Base-by-base conservation (phyloP, 208 protist species). In the Giardia muris region DNA sequence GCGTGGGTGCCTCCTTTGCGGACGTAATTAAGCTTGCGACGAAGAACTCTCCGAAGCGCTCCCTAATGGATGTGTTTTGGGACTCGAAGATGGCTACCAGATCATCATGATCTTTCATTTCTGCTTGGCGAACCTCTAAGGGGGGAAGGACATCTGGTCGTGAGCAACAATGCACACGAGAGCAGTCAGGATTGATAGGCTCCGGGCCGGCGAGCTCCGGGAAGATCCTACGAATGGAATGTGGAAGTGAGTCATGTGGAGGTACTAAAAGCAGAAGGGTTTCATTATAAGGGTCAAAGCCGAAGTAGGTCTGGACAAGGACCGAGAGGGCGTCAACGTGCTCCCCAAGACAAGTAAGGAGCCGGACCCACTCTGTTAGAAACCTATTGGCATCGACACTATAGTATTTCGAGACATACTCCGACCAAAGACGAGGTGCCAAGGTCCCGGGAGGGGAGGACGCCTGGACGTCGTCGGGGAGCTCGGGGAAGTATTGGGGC, bases 81-180 rank as follows among this genome's bases (percentile, higher is more conserved):
- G 1, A 2, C n/a, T 90, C 87, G 44, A 90, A 90, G 4, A 90
- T 90, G n/a, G 4, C 4, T 67, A 90, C 87, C 44, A 90, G n/a
- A n/a, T 90, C 87, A 47, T 90, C 87, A 45, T 90, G 87, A 46
- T 90, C 87, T n/a, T 47, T 44, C 87, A 90, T 90, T 30, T 90
- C 10, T 4, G 87, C 2, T 1, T 22, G n/a, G 4, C 43, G n/a
- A 2, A 90, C 87, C 4, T 4, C 1, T 1, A 90, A 46, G 43
- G 87, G 87, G n/a, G 87, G 2, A 47, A 90, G 87, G 1, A 90
- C 87, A 47, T 90, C 87, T 47, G 2, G 19, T 0, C 87, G 2
- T n/a, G 30, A 1, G 45, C 87, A 90, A 47, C 1, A 47, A 43
- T 1, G 19, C 4, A 47, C n/a, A 2, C 1, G 2, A n/a, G 45